Evolutionary conservation across 108 stramenopile species (phyloP).

Genomic region (Nitzschia palea): DNA sequence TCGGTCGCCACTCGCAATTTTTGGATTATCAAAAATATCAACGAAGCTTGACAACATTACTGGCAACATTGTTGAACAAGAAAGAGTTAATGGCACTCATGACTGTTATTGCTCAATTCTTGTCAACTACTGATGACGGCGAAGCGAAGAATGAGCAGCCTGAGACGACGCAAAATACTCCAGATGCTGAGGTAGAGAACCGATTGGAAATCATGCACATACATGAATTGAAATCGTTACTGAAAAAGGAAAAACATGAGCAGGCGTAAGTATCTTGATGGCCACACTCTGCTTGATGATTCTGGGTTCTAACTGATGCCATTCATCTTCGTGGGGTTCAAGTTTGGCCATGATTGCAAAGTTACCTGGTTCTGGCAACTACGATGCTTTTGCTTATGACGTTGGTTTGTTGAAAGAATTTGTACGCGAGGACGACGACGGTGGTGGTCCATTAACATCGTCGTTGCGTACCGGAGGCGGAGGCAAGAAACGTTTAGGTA

Average conservation of each 20-base stretch:
- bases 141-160: constrained; percentile 12
- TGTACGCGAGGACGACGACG: constrained; percentile 12
- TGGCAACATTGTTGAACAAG: constrained; percentile 63
- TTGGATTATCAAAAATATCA: constrained; percentile 76
- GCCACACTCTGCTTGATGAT: too few relatives aligned
- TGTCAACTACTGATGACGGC: constrained; percentile 1
- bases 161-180: background rate
- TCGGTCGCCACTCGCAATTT: constrained; percentile 50
- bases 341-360: constrained; percentile 52
- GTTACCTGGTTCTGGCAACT: constrained; percentile 43
- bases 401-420: constrained; percentile 64
- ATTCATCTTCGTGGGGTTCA: too few relatives aligned
- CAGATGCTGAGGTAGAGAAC: background rate
- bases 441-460: background rate
- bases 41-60: constrained; percentile 59
- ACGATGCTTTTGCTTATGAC: constrained; percentile 74
- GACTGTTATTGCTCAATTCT: constrained; percentile 24
- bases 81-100: constrained; percentile 39
- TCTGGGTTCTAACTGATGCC: too few relatives aligned
- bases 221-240: constrained; percentile 26
- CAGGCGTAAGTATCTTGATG: constrained; percentile 37
- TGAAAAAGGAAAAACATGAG: constrained; percentile 34
- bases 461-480: constrained; percentile 7
- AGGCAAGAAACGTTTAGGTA: background rate
- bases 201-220: constrained; percentile 38